A percentile compares a stretch with the other conserved stretches of the same genome.
These are phyloP conservation scores for Verticillium klebahnii DNA, from an alignment of 2,329 filamentous ascomycete genomes.

Conservation along the genomic window DNA sequence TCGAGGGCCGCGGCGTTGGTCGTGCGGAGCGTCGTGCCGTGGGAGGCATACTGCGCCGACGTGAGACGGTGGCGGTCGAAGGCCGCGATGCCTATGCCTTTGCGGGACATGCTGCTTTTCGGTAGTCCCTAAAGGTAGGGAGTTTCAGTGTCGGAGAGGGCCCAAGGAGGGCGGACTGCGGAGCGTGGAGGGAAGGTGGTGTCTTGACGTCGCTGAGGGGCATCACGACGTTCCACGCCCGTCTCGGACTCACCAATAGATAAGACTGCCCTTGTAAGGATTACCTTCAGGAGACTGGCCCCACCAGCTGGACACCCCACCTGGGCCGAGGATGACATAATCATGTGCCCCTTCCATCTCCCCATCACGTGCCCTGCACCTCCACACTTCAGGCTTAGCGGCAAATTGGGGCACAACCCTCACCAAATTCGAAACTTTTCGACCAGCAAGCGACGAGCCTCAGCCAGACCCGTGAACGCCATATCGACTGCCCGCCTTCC, in stretches of 20 bases:
- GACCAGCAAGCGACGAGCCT: background rate
- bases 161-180: too few relatives aligned
- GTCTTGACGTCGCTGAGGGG: too few relatives aligned
- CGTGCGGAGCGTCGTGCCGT: constrained; percentile 81
- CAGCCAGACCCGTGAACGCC: constrained; percentile 3
- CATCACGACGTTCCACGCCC: too few relatives aligned
- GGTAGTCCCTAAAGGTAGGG: background rate
- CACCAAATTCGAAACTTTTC: constrained; percentile 7
- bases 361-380: constrained; percentile 7
- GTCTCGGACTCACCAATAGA: background rate
- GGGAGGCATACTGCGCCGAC: constrained; percentile 82
- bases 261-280: background rate
- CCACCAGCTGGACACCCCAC: too few relatives aligned
- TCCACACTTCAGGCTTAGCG: constrained; percentile 2
- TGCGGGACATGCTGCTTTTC: constrained; percentile 54
- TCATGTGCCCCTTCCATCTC: background rate
- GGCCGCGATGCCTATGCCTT: constrained; percentile 85
- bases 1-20: constrained; percentile 81
- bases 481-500: background rate
- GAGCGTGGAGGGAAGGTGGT: too few relatives aligned
- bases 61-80: constrained; percentile 83
- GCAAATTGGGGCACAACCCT: constrained; percentile 7
- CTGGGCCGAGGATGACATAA: background rate
- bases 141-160: background rate
- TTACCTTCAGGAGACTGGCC: too few relatives aligned